These are phyloP conservation scores for Vinca minor DNA, from an alignment of 257 asterid genomes.

Conservation along the genomic window DNA sequence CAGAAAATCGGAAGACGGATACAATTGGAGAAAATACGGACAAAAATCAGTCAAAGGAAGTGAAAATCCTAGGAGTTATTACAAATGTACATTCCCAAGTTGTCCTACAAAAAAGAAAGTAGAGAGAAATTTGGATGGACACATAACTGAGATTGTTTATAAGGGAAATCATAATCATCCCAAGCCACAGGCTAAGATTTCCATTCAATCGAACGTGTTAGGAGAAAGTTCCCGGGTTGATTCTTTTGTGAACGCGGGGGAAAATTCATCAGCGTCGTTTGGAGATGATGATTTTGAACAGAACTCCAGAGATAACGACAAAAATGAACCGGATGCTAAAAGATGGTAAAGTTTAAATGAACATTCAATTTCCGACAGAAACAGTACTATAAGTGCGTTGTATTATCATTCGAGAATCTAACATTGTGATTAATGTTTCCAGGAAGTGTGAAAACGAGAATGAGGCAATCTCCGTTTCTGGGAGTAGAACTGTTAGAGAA, in stretches of 20 bases:
- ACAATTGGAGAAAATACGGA: slow-evolving; percentile 85
- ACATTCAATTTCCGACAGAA: no score
- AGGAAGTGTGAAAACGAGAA: slow-evolving; percentile 71
- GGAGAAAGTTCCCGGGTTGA: slow-evolving; percentile 38
- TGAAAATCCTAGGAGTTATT: slow-evolving; percentile 81
- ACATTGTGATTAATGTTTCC: slow-evolving; percentile 16
- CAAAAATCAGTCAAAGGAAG: slow-evolving; percentile 83
- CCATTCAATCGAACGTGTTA: slow-evolving; percentile 26
- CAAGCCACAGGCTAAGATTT: slow-evolving; percentile 58
- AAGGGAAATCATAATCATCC: slow-evolving; percentile 89
- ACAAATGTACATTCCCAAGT: slow-evolving; percentile 65
- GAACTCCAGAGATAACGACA: slow-evolving; percentile 63
- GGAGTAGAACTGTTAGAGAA: slow-evolving; percentile 68
- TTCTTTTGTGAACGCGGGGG: slow-evolving; percentile 31
- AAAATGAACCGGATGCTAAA: slow-evolving; percentile 66
- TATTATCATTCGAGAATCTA: not conserved
- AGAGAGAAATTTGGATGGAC: slow-evolving; percentile 68
- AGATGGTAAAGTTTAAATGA: slow-evolving; percentile 72
- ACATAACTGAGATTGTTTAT: slow-evolving; percentile 76
- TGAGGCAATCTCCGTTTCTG: slow-evolving; percentile 57
- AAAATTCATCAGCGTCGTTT: slow-evolving; percentile 68
- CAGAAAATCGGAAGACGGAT: slow-evolving; percentile 74
- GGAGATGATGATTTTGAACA: slow-evolving; percentile 81
- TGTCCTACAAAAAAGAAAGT: slow-evolving; percentile 94
- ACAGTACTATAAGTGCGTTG: not conserved